phyloP scores from a whole-genome alignment of 441 rosid species.

The Gossypium davidsonii region DNA sequence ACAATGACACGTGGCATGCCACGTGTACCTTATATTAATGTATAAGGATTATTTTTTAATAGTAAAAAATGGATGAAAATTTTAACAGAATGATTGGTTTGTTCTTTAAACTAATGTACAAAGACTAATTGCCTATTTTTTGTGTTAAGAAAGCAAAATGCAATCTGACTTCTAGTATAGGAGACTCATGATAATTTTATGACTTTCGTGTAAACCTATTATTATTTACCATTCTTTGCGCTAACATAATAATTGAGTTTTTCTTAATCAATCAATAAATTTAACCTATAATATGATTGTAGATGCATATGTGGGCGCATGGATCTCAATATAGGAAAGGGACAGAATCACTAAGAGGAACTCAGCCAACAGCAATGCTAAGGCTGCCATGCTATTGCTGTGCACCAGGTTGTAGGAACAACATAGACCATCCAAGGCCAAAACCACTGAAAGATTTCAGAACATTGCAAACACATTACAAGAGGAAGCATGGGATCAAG shows the following conservation, averaged over 20 bases:
- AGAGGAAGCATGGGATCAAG: slow-evolving; percentile 17
- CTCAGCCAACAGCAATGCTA: slow-evolving; percentile 13
- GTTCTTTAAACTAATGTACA: no score
- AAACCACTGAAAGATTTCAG: slow-evolving; percentile 16
- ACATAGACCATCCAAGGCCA: slow-evolving; percentile 12
- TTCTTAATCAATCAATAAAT: no score
- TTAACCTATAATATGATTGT: neutral
- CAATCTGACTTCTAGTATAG: no score
- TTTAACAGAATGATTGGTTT: no score
- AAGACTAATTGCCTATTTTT: no score
- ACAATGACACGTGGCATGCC: no score
- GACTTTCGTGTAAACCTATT: neutral
- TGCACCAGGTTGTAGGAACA: slow-evolving; percentile 16
- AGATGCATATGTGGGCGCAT: slow-evolving; percentile 87
- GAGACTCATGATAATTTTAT: neutral
- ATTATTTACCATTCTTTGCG: no score
- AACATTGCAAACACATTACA: slow-evolving; percentile 19
- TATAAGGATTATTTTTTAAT: no score
- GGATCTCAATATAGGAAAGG: slow-evolving; percentile 71
- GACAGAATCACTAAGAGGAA: slow-evolving; percentile 20
- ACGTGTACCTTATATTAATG: no score
- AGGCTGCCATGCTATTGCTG: slow-evolving; percentile 17
- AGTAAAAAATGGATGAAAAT: no score
- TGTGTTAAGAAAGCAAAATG: no score
- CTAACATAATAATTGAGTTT: no score